Evolutionary conservation across 306 rosid genomes (phyloP), one percentile per base, ranked within the genome.

Genomic region (Nissolia schottii): DNA sequence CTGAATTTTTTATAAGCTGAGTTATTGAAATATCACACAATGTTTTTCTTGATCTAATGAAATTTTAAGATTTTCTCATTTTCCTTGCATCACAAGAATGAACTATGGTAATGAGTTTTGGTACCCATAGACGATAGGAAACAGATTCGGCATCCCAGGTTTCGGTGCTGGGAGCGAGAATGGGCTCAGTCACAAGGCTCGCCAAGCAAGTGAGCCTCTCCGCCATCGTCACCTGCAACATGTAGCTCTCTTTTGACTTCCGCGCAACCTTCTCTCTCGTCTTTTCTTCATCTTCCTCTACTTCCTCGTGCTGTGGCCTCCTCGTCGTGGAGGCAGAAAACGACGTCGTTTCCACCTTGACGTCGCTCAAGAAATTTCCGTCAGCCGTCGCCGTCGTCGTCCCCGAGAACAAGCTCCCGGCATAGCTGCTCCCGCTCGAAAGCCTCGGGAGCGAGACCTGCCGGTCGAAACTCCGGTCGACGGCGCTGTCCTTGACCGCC

Each of bases 81-180:
- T 37, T 37, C n/a, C n/a, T 37, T 37, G 43, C 43, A 8, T 37
- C 43, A 8, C 43, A 37, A 37, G 43, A 37, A 37, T 37, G 13
- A 37, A 37, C 16, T 45, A 14, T 4, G 51, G 51, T 12, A 45
- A n/a, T 45, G 53, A 28, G 51, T 67, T 27, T 50, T 49, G 63
- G n/a, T 84, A 94, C 99, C 99, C 99, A 94, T 16, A 94, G 87
- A 23, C 99, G 93, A 78, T 94, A 91, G 51, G 99, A 94, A 79
- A 91, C 92, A 10, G 88, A 76, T 72, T 88, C 91, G 7, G 80
- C 87, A 67, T 91, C 96, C 59, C 92, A 77, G 11, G 79, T 70
- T 25, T 87, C 92, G 4, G 77, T 58, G 41, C 80, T 67, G 2
- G 66, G 81, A 79, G 82, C 51, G 4, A 94, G 77, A 75, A 79